Conservation (phyloP, 2,329 filamentous ascomycete species). For the Colletotrichum tofieldiae region DNA sequence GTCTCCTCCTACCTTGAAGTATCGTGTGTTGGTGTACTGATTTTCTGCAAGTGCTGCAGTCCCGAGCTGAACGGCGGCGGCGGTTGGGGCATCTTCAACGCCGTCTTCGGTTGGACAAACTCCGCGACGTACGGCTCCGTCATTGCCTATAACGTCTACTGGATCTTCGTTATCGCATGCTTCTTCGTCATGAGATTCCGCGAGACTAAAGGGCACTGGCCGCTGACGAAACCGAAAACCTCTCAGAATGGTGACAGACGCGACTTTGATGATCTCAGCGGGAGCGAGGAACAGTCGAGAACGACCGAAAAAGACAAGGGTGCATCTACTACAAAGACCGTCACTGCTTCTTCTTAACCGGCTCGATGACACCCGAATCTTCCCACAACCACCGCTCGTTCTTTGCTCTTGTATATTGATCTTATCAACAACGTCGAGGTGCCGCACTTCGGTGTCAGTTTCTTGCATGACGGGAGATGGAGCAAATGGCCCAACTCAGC, state of each 20-base stretch:
- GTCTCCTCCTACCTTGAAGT: slow-evolving; percentile 50
- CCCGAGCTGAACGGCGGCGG: slow-evolving; percentile 80
- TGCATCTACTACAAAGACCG: slow-evolving; percentile 27
- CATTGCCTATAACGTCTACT: slow-evolving; percentile 90
- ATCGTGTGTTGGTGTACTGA: slow-evolving; percentile 18
- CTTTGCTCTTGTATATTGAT: background rate
- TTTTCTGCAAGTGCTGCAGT: slow-evolving; percentile 79
- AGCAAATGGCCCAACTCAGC: background rate
- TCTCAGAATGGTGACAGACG: background rate
- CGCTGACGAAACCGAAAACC: slow-evolving; percentile 57
- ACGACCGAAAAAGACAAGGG: slow-evolving; percentile 18
- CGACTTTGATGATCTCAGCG: slow-evolving; percentile 7
- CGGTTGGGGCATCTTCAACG: slow-evolving; percentile 91
- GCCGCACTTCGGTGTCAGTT: background rate
- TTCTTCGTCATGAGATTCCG: slow-evolving; percentile 78
- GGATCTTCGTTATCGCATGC: slow-evolving; percentile 78
- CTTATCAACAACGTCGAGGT: background rate
- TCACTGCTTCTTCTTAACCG: slow-evolving; percentile 19
- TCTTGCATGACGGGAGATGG: background rate
- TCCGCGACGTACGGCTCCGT: slow-evolving; percentile 90
- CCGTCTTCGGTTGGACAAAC: slow-evolving; percentile 89
- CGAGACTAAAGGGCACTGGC: slow-evolving; percentile 71
- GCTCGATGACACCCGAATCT: background rate
- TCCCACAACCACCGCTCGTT: background rate
- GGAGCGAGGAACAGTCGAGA: slow-evolving; percentile 9